A percentile compares a stretch with the other conserved stretches of the same genome.
Conservation (phyloP, 1,284 basidiomycete genomes). For the Leccinum fuscescens region DNA sequence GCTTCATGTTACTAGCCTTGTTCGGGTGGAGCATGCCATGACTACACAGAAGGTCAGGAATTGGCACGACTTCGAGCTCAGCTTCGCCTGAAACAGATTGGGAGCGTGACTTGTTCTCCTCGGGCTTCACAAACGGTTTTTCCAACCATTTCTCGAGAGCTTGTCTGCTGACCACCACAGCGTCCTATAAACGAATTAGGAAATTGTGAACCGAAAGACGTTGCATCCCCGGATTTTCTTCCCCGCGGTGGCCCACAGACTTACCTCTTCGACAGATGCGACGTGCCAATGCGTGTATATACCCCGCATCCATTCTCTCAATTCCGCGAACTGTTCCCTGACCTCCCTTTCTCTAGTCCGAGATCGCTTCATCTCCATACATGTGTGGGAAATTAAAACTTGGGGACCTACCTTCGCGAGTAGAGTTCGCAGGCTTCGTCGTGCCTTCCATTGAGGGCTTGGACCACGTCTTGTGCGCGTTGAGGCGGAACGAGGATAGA, state of each 20-base stretch:
- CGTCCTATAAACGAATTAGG: conserved; percentile 40
- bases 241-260: conserved; percentile 9
- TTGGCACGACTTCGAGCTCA: conserved; percentile 17
- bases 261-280: conserved; percentile 46
- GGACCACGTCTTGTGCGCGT: conserved; percentile 53
- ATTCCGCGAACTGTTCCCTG: conserved; percentile 44
- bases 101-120: conserved; percentile 22
- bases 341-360: conserved; percentile 44
- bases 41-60: conserved; percentile 51
- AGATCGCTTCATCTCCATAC: conserved; percentile 16
- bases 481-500: conserved; percentile 43
- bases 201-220: conserved; percentile 10
- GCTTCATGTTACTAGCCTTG: conserved; percentile 62
- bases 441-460: conserved; percentile 54
- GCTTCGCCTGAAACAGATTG: conserved; percentile 19
- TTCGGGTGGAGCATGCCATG: conserved; percentile 60
- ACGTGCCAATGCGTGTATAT: conserved; percentile 67
- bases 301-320: conserved; percentile 52
- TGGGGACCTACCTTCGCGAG: conserved; percentile 44
- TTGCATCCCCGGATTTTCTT: conserved; percentile 9
- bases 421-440: conserved; percentile 52
- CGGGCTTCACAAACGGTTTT: conserved; percentile 32
- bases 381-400: conserved; percentile 14
- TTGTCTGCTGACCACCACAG: conserved; percentile 56
- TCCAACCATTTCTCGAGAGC: conserved; percentile 63